phyloP scores from a whole-genome alignment of 2,329 filamentous ascomycete genomes.

The Ciborinia camelliae region DNA sequence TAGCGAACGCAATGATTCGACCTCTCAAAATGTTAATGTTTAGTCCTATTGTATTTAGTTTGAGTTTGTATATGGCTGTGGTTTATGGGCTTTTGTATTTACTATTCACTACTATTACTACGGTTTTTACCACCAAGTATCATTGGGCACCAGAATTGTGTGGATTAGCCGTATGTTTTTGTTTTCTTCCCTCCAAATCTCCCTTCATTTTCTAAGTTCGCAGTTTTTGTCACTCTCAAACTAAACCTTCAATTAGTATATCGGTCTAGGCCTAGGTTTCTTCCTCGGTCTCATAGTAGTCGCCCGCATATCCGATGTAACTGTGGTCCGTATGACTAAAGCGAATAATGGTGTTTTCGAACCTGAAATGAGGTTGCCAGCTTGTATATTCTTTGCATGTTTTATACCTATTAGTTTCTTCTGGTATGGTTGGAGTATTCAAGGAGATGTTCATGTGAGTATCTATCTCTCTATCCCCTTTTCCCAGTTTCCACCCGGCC shows the following conservation, averaged over 20 bases:
- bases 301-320: conserved; percentile 44
- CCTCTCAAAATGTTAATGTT: conserved; percentile 46
- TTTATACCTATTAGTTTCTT: conserved; percentile 47
- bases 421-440: conserved; percentile 50
- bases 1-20: conserved; percentile 46
- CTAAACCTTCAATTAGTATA: conserved; percentile 34
- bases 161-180: conserved; percentile 37
- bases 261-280: conserved; percentile 45
- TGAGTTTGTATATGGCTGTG: conserved; percentile 50
- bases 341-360: conserved; percentile 40
- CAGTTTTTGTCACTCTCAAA: neutral
- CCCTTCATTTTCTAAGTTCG: too few species aligned
- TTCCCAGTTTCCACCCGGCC: neutral
- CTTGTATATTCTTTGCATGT: conserved; percentile 45
- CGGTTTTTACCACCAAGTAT: conserved; percentile 47
- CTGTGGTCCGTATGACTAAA: conserved; percentile 46
- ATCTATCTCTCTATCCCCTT: conserved; percentile 22
- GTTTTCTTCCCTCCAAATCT: neutral
- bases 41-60: conserved; percentile 42
- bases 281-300: conserved; percentile 43
- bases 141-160: conserved; percentile 43
- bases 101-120: conserved; percentile 46
- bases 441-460: conserved; percentile 38
- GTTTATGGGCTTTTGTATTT: conserved; percentile 54
- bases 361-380: conserved; percentile 39